Conservation (phyloP, 352 stramenopile genomes). For the Aphanomyces euteiches region DNA sequence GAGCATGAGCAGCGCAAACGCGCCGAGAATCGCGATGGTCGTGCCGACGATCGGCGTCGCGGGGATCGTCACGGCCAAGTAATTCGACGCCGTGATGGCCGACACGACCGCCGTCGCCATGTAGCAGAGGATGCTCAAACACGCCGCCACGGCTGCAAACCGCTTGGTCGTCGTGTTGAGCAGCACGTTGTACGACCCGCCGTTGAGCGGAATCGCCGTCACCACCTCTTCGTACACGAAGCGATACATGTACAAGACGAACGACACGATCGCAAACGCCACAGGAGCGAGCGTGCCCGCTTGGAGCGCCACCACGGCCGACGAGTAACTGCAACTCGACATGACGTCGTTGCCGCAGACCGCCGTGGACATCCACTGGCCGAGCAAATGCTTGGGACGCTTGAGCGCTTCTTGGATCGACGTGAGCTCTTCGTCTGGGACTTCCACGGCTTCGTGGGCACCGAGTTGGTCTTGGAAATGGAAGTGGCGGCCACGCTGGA, state of each 20-base stretch:
- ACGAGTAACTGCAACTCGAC: conserved; percentile 79
- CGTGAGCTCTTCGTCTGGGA: conserved; percentile 30
- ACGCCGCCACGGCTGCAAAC: conserved; percentile 79
- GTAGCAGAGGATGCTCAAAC: conserved; percentile 89
- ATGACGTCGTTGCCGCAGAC: conserved; percentile 92
- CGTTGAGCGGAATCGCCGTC: conserved; percentile 87
- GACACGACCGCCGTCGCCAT: conserved; percentile 82
- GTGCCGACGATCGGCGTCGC: conserved; percentile 42
- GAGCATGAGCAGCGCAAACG: conserved; percentile 75
- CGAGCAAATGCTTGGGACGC: conserved; percentile 39
- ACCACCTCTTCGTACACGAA: conserved; percentile 91
- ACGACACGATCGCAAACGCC: conserved; percentile 69
- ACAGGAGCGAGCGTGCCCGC: conserved; percentile 81
- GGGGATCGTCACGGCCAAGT: conserved; percentile 51
- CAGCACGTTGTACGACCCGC: conserved; percentile 90
- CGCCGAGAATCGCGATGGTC: conserved; percentile 61
- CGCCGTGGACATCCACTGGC: conserved; percentile 80
- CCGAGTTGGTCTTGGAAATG: background rate
- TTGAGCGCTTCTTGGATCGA: conserved; percentile 30
- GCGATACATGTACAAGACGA: conserved; percentile 61
- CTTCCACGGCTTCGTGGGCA: conserved; percentile 1
- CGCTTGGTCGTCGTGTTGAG: conserved; percentile 91
- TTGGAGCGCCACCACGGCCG: conserved; percentile 55
- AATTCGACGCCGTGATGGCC: conserved; percentile 52
- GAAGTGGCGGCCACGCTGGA: background rate